Percentiles rank a stretch among this genome's conserved stretches.
Evolutionary conservation across 495 filamentous ascomycete species (phyloP).

Genomic region (Neohortaea acidophila): DNA sequence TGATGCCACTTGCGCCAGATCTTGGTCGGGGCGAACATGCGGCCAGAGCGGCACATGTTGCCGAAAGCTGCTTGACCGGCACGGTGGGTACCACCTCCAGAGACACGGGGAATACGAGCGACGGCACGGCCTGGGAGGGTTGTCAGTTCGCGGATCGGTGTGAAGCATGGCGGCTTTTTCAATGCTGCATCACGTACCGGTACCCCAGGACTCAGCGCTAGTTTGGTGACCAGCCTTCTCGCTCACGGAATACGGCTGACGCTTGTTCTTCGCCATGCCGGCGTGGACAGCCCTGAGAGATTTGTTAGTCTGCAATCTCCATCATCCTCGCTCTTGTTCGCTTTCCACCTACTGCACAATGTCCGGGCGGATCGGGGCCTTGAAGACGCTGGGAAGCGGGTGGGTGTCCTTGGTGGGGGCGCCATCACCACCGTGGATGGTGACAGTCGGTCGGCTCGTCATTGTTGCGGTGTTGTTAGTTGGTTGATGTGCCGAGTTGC

Average conservation of each 20-base stretch:
- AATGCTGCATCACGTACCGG: slow-evolving; percentile 54
- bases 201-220: slow-evolving; percentile 99
- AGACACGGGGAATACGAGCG: slow-evolving; percentile 99
- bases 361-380: slow-evolving; percentile 89
- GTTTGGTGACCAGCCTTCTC: slow-evolving; percentile 99
- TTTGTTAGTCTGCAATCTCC: not conserved
- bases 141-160: slow-evolving; percentile 27
- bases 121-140: slow-evolving; percentile 72
- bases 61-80: slow-evolving; percentile 99
- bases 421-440: slow-evolving; percentile 86
- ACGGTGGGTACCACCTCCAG: slow-evolving; percentile 98
- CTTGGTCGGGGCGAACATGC: slow-evolving; percentile 99
- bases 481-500: too few relatives aligned
- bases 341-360: slow-evolving; percentile 66
- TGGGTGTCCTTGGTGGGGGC: slow-evolving; percentile 69
- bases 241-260: slow-evolving; percentile 98
- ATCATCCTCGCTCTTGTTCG: not conserved
- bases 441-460: slow-evolving; percentile 89
- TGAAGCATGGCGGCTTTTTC: too few relatives aligned
- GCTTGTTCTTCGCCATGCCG: slow-evolving; percentile 99
- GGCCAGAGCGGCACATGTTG: slow-evolving; percentile 98
- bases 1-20: slow-evolving; percentile 99
- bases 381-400: slow-evolving; percentile 89
- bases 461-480: slow-evolving; percentile 38
- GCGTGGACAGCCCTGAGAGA: slow-evolving; percentile 64